Percentiles rank a stretch among this genome's conserved stretches.
phyloP scores from a whole-genome alignment of 306 rosid species.

The Sesbania bispinosa region DNA sequence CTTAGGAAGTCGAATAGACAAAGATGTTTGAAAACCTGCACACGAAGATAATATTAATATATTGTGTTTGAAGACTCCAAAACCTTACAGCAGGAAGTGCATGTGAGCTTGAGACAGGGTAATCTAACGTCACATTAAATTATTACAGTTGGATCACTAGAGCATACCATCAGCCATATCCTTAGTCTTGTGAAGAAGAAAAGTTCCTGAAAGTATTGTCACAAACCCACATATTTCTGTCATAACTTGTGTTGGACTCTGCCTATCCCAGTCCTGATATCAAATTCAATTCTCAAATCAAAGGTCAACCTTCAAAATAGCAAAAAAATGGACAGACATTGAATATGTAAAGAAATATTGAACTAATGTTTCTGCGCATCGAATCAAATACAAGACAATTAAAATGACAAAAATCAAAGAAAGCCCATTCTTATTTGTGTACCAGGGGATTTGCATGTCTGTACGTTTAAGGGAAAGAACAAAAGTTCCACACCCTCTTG shows the following conservation, averaged over 20 bases:
- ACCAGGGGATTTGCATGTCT: background rate
- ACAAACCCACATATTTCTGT: slow-evolving; percentile 99
- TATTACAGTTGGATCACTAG: background rate
- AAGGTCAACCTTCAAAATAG: slow-evolving; percentile 15
- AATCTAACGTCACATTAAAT: background rate
- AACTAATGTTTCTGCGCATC: background rate
- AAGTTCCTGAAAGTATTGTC: slow-evolving; percentile 98
- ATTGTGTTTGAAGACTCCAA: slow-evolving; percentile 9
- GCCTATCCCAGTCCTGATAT: slow-evolving; percentile 98
- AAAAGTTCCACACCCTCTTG: background rate
- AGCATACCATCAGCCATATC: slow-evolving; percentile 90
- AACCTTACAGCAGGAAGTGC: background rate
- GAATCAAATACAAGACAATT: background rate
- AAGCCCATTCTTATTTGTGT: background rate
- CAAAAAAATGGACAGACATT: background rate
- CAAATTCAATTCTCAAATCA: slow-evolving; percentile 24
- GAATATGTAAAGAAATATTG: too few relatives aligned
- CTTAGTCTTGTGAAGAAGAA: slow-evolving; percentile 98
- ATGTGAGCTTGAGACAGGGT: background rate
- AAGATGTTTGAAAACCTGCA: slow-evolving; percentile 48
- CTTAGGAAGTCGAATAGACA: slow-evolving; percentile 57
- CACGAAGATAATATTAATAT: slow-evolving; percentile 11
- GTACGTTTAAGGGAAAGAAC: background rate
- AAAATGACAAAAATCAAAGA: background rate
- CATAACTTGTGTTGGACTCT: slow-evolving; percentile 97